phyloP scores from a whole-genome alignment of 768 basidiomycete genomes.

The Austroboletus festivus region DNA sequence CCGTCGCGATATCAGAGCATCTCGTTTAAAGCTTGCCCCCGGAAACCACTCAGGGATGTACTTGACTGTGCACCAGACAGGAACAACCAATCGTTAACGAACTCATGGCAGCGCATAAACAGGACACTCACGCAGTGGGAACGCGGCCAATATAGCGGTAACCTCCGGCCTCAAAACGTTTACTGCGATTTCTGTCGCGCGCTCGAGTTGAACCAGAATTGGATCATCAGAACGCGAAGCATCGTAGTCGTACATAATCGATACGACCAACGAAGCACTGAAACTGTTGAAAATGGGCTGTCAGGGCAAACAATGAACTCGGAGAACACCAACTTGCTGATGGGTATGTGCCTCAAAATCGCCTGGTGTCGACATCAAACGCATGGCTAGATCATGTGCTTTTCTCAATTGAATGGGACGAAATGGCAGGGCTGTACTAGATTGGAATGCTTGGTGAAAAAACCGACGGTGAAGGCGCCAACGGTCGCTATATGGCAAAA shows the following conservation, averaged over 20 bases:
- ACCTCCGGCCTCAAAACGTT: constrained; percentile 19
- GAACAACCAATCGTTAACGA: background rate
- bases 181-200: constrained; percentile 1
- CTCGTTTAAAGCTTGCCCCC: constrained; percentile 20
- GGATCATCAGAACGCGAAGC: constrained; percentile 17
- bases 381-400: constrained; percentile 28
- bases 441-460: constrained; percentile 36
- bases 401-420: constrained; percentile 34
- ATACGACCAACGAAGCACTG: constrained; percentile 21
- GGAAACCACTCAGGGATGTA: constrained; percentile 24
- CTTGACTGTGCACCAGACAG: constrained; percentile 7
- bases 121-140: constrained; percentile 19
- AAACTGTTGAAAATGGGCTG: constrained; percentile 7
- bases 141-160: constrained; percentile 9
- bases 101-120: background rate
- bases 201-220: constrained; percentile 16
- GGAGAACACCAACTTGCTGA: constrained; percentile 5
- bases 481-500: constrained; percentile 26
- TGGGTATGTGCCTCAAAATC: constrained; percentile 25
- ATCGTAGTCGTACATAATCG: constrained; percentile 26
- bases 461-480: constrained; percentile 32
- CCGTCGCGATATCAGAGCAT: constrained; percentile 11
- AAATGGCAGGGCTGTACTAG: constrained; percentile 27
- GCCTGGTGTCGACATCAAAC: constrained; percentile 22
- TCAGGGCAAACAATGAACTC: background rate